phyloP scores from a whole-genome alignment of 1,139 yeast genomes.

The Protomyces macrosporus region DNA sequence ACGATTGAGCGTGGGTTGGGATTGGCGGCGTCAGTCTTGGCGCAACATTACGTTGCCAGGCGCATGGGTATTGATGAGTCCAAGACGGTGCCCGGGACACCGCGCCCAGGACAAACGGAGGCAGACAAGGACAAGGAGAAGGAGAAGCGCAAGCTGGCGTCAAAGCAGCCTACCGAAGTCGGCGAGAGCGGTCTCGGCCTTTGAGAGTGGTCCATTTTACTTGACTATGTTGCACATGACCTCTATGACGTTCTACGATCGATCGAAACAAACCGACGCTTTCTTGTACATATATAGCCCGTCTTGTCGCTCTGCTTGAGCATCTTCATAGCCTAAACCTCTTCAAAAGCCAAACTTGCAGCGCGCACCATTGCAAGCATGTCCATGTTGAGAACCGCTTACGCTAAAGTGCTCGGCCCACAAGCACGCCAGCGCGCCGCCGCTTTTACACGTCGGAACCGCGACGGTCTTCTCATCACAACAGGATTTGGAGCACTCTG shows the following conservation, averaged over 20 bases:
- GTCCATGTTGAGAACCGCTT: background rate
- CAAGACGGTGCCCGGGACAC: background rate
- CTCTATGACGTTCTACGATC: background rate
- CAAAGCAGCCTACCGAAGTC: background rate
- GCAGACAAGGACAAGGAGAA: background rate
- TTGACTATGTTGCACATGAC: background rate
- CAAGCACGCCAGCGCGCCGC: background rate
- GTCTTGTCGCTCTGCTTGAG: too few species aligned
- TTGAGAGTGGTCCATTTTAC: background rate
- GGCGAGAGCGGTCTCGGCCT: background rate
- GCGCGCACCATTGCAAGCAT: background rate
- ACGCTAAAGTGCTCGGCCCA: background rate
- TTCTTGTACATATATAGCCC: background rate
- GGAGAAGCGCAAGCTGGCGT: background rate
- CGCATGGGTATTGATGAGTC: slow-evolving; percentile 62
- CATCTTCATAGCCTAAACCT: background rate
- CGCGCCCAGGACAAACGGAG: background rate
- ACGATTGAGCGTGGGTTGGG: slow-evolving; percentile 85
- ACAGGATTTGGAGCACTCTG: background rate
- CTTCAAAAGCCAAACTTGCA: background rate
- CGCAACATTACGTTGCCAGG: slow-evolving; percentile 83
- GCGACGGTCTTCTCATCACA: background rate
- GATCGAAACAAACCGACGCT: background rate
- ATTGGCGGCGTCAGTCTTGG: slow-evolving; percentile 73
- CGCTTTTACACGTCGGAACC: background rate